Evolutionary conservation across 1,284 basidiomycete species (phyloP), one percentile per base, ranked within the genome.

Genomic region (Malassezia globosa): DNA sequence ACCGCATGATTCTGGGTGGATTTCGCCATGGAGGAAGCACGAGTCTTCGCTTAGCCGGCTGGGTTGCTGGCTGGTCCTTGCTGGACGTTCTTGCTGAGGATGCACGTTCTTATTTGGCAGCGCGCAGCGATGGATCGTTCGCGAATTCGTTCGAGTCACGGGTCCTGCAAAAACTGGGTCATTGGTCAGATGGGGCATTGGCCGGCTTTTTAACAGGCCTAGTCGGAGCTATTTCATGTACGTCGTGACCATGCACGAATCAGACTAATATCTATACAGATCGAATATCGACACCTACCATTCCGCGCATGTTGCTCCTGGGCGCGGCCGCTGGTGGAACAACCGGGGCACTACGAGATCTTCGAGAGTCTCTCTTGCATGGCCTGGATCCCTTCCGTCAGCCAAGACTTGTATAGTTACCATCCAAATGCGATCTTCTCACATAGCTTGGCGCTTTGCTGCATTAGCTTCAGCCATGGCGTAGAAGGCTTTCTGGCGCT

Each of bases 401-500:
- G 21, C 35, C 11, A 2, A 31, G 29, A 31, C 29, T 31, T 31
- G 29, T 31, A 31, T 11, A 3, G 16, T 31, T 31, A 31, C 8
- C n/a, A 29, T 41, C 5, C 39, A 41, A 25, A 16, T 24, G 36
- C 5, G 24, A 23, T n/a, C 48, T 37, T 34, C 19, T 33, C 25
- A 27, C 38, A 26, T 31, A 23, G 19, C 3, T 14, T 21, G 22
- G 41, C 42, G 42, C 6, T 10, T 37, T 7, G 33, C 22, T 18
- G 41, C 40, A 8, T 45, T 41, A 21, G 42, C 48, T 37, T 46
- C 48, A 4, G 51, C 47, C 16, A 49, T 42, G 8, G 51, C 58
- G 46, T 62, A 69, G 54, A 66, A 65, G 40, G 60, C 40, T 45
- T 47, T 61, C 33, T 70, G 68, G 18, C 68, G 58, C 47, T 69